A percentile compares a stretch with the other conserved stretches of the same genome.
Evolutionary conservation across 2,329 filamentous ascomycete species (phyloP).

Genomic region (Pyrenophora graminea): DNA sequence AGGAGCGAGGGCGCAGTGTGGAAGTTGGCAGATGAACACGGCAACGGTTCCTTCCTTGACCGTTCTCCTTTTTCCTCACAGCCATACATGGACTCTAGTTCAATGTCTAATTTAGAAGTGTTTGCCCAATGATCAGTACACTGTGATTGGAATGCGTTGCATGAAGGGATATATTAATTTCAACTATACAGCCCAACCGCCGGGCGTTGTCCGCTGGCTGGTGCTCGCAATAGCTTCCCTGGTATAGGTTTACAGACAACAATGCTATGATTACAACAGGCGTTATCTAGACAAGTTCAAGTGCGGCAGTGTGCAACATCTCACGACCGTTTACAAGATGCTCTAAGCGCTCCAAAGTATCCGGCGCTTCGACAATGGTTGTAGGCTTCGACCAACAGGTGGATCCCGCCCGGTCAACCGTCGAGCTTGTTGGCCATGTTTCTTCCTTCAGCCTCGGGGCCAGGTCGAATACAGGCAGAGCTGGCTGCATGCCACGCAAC

Average conservation of each 20-base stretch:
- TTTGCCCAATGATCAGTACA: too few relatives aligned
- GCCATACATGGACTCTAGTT: too few relatives aligned
- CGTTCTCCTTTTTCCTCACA: too few relatives aligned
- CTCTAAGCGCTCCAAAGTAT: constrained; percentile 8
- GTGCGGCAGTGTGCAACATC: not conserved
- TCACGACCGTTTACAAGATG: not conserved
- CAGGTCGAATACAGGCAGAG: constrained; percentile 15
- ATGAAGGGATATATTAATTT: too few relatives aligned
- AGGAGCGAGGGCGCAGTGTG: too few relatives aligned
- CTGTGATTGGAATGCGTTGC: too few relatives aligned
- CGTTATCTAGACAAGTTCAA: not conserved
- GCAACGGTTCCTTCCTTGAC: too few relatives aligned
- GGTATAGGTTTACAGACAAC: not conserved
- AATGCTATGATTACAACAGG: constrained; percentile 1
- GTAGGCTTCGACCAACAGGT: constrained; percentile 9
- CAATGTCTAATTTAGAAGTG: too few relatives aligned
- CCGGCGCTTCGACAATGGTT: constrained; percentile 11
- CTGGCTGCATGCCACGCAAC: constrained; percentile 5
- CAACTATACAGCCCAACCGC: not conserved
- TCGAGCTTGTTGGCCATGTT: constrained; percentile 27
- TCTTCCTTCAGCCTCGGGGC: constrained; percentile 22
- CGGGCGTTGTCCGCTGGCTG: not conserved
- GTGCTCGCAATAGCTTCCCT: not conserved
- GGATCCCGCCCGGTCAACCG: constrained; percentile 5
- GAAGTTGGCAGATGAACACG: too few relatives aligned